phyloP scores from a whole-genome alignment of 495 filamentous ascomycete genomes.

The Penicillium manginii region DNA sequence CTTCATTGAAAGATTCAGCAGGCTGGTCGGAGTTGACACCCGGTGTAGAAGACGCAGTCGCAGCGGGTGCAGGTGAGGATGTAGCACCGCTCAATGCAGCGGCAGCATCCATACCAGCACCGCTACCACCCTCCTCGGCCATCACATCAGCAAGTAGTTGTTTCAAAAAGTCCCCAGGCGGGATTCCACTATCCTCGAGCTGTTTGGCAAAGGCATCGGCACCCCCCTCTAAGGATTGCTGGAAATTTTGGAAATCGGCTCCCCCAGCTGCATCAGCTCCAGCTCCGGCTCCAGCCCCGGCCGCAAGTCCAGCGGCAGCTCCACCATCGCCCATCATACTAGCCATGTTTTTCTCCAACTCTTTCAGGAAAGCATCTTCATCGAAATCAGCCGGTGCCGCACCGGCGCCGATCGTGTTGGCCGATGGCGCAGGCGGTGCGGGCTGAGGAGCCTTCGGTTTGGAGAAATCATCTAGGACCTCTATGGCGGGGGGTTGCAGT shows the following conservation, averaged over 20 bases:
- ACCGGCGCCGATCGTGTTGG: conserved; percentile 20
- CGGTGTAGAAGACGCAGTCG: conserved; percentile 11
- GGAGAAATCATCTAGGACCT: conserved; percentile 88
- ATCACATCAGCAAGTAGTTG: conserved; percentile 82
- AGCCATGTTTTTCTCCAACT: conserved; percentile 87
- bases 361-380: conserved; percentile 74
- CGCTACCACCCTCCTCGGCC: conserved; percentile 67
- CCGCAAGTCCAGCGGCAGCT: conserved; percentile 7
- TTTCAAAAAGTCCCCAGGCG: conserved; percentile 77
- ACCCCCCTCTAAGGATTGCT: conserved; percentile 39
- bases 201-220: conserved; percentile 70
- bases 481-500: conserved; percentile 43
- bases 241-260: conserved; percentile 25
- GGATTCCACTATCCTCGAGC: conserved; percentile 72
- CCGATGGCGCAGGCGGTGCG: conserved; percentile 30
- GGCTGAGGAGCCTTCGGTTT: conserved; percentile 48
- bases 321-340: conserved; percentile 63
- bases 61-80: conserved; percentile 17
- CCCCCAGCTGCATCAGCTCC: conserved; percentile 12
- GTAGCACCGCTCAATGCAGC: not conserved
- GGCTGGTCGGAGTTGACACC: conserved; percentile 26
- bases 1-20: conserved; percentile 78
- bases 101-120: conserved; percentile 21
- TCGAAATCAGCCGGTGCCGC: conserved; percentile 31
- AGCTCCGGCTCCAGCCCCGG: not conserved